phyloP scores from a whole-genome alignment of 2,329 filamentous ascomycete genomes.

The Alternaria burnsii region DNA sequence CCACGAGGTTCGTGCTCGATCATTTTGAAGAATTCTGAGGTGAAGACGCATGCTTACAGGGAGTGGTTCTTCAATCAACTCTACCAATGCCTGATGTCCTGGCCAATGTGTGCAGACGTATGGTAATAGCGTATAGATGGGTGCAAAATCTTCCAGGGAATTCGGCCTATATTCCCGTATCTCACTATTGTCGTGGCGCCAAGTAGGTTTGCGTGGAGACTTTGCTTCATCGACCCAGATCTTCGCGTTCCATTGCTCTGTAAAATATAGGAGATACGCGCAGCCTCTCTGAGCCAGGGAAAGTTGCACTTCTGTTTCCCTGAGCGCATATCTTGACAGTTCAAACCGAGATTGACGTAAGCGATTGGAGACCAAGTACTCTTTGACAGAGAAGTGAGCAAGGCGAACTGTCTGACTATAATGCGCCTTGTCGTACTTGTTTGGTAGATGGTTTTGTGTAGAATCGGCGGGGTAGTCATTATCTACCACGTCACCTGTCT shows the following conservation, averaged over 20 bases:
- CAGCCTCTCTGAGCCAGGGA: not conserved
- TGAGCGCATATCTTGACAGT: not conserved
- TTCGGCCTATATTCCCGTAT: too few relatives aligned
- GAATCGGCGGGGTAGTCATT: too few relatives aligned
- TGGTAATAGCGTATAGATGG: not conserved
- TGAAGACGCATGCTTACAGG: not conserved
- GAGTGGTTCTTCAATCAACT: not conserved
- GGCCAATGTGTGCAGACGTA: not conserved
- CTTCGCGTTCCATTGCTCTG: not conserved
- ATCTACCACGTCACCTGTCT: too few relatives aligned
- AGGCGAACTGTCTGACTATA: not conserved
- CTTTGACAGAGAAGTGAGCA: not conserved
- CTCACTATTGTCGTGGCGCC: too few relatives aligned
- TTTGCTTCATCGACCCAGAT: not conserved
- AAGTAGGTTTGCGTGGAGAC: too few relatives aligned
- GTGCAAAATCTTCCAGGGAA: not conserved
- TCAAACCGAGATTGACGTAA: not conserved
- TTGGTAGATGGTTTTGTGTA: too few relatives aligned
- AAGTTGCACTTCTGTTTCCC: not conserved
- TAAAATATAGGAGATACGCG: not conserved
- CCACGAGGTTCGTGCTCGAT: not conserved
- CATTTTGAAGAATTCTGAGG: not conserved
- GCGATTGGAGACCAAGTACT: not conserved
- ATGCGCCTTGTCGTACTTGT: too few relatives aligned
- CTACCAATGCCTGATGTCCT: not conserved